Percentiles rank a stretch among this genome's conserved stretches.
phyloP scores from a whole-genome alignment of 2,329 filamentous ascomycete species.

The Clarireedia monteithiana region DNA sequence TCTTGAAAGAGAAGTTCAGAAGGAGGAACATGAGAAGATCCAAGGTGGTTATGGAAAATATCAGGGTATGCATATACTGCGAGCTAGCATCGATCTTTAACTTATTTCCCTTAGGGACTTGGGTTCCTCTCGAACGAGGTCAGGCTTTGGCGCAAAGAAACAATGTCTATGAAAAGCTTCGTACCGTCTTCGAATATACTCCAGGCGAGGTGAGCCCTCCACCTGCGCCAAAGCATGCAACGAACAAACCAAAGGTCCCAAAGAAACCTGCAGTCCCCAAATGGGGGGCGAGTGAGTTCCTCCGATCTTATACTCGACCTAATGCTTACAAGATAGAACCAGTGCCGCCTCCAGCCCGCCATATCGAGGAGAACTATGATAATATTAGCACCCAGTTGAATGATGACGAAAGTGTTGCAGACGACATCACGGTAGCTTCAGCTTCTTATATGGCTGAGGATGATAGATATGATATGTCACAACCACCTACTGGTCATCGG shows the following conservation, averaged over 20 bases:
- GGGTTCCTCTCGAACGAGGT: slow-evolving; percentile 83
- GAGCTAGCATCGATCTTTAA: slow-evolving; percentile 11
- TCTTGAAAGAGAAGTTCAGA: slow-evolving; percentile 92
- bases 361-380: slow-evolving; percentile 58
- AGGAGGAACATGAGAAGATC: slow-evolving; percentile 93
- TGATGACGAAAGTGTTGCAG: slow-evolving; percentile 69
- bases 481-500: slow-evolving; percentile 51
- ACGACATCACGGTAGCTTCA: slow-evolving; percentile 75
- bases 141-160: slow-evolving; percentile 79
- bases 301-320: slow-evolving; percentile 10
- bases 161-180: slow-evolving; percentile 73
- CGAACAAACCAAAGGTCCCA: slow-evolving; percentile 74
- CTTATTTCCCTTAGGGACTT: slow-evolving; percentile 59
- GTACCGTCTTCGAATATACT: slow-evolving; percentile 82
- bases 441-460: slow-evolving; percentile 82
- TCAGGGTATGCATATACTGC: slow-evolving; percentile 53
- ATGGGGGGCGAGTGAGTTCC: slow-evolving; percentile 39
- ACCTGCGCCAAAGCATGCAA: slow-evolving; percentile 86
- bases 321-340: slow-evolving; percentile 28
- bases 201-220: slow-evolving; percentile 83
- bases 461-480: slow-evolving; percentile 64
- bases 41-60: slow-evolving; percentile 99
- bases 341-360: slow-evolving; percentile 30
- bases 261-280: slow-evolving; percentile 59
- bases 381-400: slow-evolving; percentile 52